These are phyloP conservation scores for Ophiostoma piceae DNA, from an alignment of 2,329 filamentous ascomycete genomes.

Conservation along the genomic window DNA sequence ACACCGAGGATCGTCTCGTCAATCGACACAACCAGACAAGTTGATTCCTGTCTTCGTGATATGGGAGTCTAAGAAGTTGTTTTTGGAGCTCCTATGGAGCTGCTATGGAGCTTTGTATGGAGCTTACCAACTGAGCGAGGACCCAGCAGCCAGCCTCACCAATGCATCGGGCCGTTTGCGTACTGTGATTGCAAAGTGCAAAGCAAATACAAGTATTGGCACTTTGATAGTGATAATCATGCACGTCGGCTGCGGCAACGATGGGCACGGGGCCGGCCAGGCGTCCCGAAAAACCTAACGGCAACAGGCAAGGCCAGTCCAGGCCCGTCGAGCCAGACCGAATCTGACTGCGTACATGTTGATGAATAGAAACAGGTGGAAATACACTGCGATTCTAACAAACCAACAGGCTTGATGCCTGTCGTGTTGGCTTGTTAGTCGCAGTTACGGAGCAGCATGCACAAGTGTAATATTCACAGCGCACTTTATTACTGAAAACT, in stretches of 20 bases:
- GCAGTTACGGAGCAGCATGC: not conserved
- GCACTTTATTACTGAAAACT: not conserved
- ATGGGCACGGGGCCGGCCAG: not conserved
- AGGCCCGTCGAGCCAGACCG: not conserved
- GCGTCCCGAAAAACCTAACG: conserved; percentile 3
- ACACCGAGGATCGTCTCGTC: conserved; percentile 1
- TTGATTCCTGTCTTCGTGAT: not conserved
- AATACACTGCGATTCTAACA: not conserved
- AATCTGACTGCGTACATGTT: not conserved
- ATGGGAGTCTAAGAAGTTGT: not conserved
- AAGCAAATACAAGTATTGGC: not conserved
- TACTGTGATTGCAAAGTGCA: not conserved
- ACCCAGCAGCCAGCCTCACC: not conserved
- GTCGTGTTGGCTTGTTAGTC: not conserved
- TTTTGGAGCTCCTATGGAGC: not conserved
- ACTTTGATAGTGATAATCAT: not conserved
- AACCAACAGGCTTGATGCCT: not conserved
- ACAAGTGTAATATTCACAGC: not conserved
- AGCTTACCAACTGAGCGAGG: not conserved
- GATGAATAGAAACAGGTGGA: not conserved
- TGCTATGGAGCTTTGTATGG: not conserved
- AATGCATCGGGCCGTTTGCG: not conserved
- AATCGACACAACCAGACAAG: not conserved
- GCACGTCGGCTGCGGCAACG: not conserved
- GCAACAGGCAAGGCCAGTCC: conserved; percentile 2